Evolutionary conservation across 257 asterid species (phyloP), one percentile per base, ranked within the genome.

Genomic region (Paulownia fortunei): DNA sequence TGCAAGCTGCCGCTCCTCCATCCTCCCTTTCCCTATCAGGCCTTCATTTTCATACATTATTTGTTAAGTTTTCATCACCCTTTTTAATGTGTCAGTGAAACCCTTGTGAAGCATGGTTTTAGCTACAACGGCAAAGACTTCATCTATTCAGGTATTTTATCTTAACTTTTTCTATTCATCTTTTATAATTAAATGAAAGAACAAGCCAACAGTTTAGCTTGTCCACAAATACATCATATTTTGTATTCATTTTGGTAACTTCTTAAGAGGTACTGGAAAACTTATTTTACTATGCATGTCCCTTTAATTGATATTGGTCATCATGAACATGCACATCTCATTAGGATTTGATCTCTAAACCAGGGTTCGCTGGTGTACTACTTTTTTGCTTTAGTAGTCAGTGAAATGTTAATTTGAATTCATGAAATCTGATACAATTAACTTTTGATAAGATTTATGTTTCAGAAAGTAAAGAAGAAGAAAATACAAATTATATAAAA

Each of bases 101-200:
- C 99, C 75, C 97, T 95, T 44, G 96, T 95, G 79, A 82, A 86
- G 87, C 98, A 91, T 74, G 98, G 98, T 26, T 95, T 93, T 87
- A 89, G 93, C 90, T 95, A 95, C 91, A 87, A 77, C 15, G 99
- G 99, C 65, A 95, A 93, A 86, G 99, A 95, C 87, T 86, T 95
- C 59, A 76, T 95, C 82, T 94, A 94, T 88, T 92, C 98, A 82
- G 97, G 97, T 93, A 34, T 72, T 54, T 46, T 34, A n/a, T 34
- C 82, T 64, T 62, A 49, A 41, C 70, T 66, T 74, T 23, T 27
- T 23, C 69, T 69, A 27, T 42, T 76, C n/a, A 55, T 55, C 78
- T 51, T 46, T 42, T 36, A 69, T 27, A 64, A 18, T 3, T 61
- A 15, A 78, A 15, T 34, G 60, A 30, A 16, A 51, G 32, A 41